Evolutionary conservation across 2,329 filamentous ascomycete species (phyloP).

Genomic region (Myriosclerotinia curreyana): DNA sequence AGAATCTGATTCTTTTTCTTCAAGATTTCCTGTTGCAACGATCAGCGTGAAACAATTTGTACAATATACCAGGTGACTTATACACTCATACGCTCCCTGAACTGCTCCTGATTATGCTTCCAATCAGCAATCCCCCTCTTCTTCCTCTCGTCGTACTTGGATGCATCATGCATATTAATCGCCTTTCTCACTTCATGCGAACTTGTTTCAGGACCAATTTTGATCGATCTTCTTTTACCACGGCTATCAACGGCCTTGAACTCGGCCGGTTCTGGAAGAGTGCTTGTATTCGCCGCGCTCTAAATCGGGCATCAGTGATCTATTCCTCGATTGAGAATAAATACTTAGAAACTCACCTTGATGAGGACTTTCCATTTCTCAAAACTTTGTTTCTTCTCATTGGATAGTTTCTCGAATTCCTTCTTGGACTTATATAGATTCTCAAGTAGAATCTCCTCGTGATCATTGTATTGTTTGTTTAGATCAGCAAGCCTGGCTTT

Average conservation of each 20-base stretch:
- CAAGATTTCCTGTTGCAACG: neutral
- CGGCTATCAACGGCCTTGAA: neutral
- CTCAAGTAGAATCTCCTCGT: neutral
- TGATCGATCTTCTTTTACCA: neutral
- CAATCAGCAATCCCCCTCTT: neutral
- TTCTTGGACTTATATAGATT: neutral
- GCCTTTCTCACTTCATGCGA: neutral
- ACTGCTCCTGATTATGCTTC: neutral
- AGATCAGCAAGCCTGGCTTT: neutral
- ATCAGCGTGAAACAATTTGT: neutral
- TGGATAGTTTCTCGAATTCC: neutral
- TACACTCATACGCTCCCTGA: neutral
- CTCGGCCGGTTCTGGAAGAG: neutral
- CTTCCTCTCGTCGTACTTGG: neutral
- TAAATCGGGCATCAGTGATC: neutral
- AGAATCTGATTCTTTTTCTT: slow-evolving; percentile 3
- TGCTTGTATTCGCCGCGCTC: neutral
- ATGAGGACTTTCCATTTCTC: neutral
- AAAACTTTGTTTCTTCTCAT: neutral
- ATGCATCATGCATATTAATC: neutral
- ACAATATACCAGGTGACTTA: neutral
- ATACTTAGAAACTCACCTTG: neutral
- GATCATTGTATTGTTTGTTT: neutral
- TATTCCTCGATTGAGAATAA: neutral
- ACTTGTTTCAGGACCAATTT: neutral